Base-by-base conservation (phyloP, 306 rosid genomes). In the Adenanthera pavonina region DNA sequence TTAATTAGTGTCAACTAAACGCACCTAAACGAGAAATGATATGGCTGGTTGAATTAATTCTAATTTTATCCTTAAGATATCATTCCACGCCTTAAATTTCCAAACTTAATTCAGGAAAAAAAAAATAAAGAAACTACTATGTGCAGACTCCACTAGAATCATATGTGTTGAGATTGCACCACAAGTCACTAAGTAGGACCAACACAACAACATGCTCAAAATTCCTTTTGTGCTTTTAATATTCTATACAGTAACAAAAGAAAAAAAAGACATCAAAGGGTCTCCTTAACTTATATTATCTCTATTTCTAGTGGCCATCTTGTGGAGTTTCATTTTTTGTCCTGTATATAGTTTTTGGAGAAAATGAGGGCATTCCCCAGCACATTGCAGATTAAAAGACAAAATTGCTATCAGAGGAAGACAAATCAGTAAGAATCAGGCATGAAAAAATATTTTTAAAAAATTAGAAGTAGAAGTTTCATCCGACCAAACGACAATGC, bases 401-500 rank as follows among this genome's bases (percentile, higher is more conserved):
- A 84, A 70, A 68, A 72, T 16, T 77, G 73, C 51, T 10, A 62
- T 25, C 40, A 68, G 67, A 72, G 59, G 80, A 69, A 87, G 89
- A 94, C 93, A 94, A 85, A 79, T 77, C 82, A 80, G 85, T 84
- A 77, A 85, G 89, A 90, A 85, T 87, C 83, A 81, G 93, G 90
- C 91, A 92, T 77, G 83, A 75, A 76, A 72, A 86, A 78, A 56
- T n/a, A 25, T 25, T 76, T 68, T 76, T 81, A 76, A 84, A 86
- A 78, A 59, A 66, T 25, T 25, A 25, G 30, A 78, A 79, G 35
- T 4, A 30, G 70, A 77, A 72, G 88, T 69, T 83, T 74, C 79
- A 78, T 75, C 95, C 95, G 95, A 94, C 98, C 89, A 77, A 34
- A 75, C 87, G 98, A 94, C 98, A 94, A 76, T 35, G 78, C 90